These are phyloP conservation scores for Nadsonia starkeyi-henricii DNA, from an alignment of 1,139 yeast genomes.

Conservation along the genomic window DNA sequence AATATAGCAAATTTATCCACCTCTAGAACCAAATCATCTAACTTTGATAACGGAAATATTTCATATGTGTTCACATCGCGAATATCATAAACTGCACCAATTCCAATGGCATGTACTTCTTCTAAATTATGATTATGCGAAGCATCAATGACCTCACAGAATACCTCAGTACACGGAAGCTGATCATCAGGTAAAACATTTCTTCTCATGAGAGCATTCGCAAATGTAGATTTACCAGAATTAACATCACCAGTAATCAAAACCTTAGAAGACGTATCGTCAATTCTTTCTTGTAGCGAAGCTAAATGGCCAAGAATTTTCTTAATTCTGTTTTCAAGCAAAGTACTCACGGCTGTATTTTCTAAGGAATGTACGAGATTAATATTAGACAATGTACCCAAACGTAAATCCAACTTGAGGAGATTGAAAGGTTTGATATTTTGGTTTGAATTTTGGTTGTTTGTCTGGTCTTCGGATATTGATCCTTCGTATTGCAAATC, in stretches of 20 bases:
- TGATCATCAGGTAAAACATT: conserved; percentile 86
- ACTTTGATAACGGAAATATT: conserved; percentile 36
- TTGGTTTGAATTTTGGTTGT: background rate
- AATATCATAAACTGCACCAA: conserved; percentile 43
- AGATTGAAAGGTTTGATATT: conserved; percentile 32
- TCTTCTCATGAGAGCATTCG: conserved; percentile 76
- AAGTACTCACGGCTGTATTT: conserved; percentile 46
- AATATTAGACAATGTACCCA: conserved; percentile 37
- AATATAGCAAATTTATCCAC: conserved; percentile 60
- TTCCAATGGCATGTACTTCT: conserved; percentile 87
- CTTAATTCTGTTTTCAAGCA: conserved; percentile 49
- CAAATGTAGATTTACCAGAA: conserved; percentile 92
- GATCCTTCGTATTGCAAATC: background rate
- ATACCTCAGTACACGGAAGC: conserved; percentile 94
- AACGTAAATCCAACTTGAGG: conserved; percentile 47
- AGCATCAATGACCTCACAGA: conserved; percentile 87
- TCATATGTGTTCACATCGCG: conserved; percentile 55
- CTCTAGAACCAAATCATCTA: conserved; percentile 60
- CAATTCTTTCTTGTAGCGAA: conserved; percentile 72
- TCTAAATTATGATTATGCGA: conserved; percentile 60
- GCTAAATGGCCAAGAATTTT: conserved; percentile 52
- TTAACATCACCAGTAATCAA: conserved; percentile 94
- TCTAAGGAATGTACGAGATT: conserved; percentile 42
- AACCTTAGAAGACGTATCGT: conserved; percentile 85
- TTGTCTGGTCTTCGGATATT: no score